Percentiles rank a stretch among this genome's conserved stretches.
phyloP scores from a whole-genome alignment of 176 grass and related monocot species.

The Avena atlantica region DNA sequence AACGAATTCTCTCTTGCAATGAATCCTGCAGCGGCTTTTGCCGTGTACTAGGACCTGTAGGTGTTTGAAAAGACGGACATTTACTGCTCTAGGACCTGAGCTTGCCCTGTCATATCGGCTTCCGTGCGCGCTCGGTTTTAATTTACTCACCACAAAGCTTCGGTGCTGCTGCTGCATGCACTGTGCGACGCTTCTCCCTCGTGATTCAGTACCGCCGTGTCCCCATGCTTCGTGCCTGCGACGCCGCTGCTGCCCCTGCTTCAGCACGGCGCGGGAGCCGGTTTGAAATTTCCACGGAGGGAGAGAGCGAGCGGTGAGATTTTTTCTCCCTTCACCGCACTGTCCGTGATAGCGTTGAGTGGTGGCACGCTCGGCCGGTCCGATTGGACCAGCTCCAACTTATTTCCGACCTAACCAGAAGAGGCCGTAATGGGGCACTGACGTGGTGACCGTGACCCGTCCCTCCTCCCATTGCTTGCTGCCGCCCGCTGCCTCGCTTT shows the following conservation, averaged over 20 bases:
- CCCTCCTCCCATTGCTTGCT: background rate
- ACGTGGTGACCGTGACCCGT: slow-evolving; percentile 24
- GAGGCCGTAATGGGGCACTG: slow-evolving; percentile 33
- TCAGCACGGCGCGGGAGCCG: background rate
- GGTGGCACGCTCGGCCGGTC: slow-evolving; percentile 13
- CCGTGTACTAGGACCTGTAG: background rate
- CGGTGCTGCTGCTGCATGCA: slow-evolving; percentile 7
- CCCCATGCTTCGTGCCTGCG: background rate
- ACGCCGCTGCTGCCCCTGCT: background rate
- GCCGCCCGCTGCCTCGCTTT: slow-evolving; percentile 6
- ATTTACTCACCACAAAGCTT: slow-evolving; percentile 3
- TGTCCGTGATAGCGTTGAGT: slow-evolving; percentile 20
- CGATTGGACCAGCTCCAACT: slow-evolving; percentile 31
- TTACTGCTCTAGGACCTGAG: background rate
- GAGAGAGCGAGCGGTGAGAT: background rate
- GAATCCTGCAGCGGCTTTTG: background rate
- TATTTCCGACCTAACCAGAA: slow-evolving; percentile 35
- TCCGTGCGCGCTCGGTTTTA: background rate
- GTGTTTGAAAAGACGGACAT: slow-evolving; percentile 26
- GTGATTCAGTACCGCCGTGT: background rate
- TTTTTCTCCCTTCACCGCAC: background rate
- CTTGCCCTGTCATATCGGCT: background rate
- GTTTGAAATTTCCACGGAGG: background rate
- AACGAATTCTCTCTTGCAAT: background rate
- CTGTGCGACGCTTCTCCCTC: slow-evolving; percentile 23